Conservation (phyloP, 345 rosid genomes). For the Citrus maxima region DNA sequence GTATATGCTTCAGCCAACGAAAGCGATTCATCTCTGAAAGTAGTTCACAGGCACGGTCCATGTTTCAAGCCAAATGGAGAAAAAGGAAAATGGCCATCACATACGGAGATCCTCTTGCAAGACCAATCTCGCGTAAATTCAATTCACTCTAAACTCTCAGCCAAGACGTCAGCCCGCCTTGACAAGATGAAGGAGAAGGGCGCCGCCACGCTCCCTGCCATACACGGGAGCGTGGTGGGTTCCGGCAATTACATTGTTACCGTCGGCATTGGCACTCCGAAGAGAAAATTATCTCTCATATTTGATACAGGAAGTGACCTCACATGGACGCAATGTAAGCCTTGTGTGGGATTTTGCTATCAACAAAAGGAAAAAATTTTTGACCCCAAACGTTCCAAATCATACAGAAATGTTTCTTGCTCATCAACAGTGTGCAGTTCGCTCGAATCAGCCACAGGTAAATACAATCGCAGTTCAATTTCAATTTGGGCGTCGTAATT, state of each 20-base stretch:
- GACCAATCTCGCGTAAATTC: constrained; percentile 65
- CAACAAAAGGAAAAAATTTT: constrained; percentile 50
- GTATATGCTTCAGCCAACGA: constrained; percentile 20
- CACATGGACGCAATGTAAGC: constrained; percentile 67
- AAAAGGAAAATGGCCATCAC: constrained; percentile 24
- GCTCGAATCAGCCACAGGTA: constrained; percentile 57
- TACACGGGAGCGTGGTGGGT: constrained; percentile 51
- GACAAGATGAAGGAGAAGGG: constrained; percentile 23
- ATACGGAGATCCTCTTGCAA: constrained; percentile 44
- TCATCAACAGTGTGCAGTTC: constrained; percentile 38
- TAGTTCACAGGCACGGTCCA: constrained; percentile 67
- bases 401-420: constrained; percentile 65
- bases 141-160: constrained; percentile 37
- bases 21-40: constrained; percentile 42
- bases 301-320: constrained; percentile 75
- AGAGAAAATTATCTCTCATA: constrained; percentile 37
- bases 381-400: constrained; percentile 42
- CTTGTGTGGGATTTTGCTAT: constrained; percentile 49
- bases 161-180: not conserved
- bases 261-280: constrained; percentile 63
- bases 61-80: constrained; percentile 31
- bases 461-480: not conserved
- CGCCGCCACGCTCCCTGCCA: constrained; percentile 47
- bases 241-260: constrained; percentile 52
- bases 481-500: not conserved